Evolutionary conservation across 2,329 filamentous ascomycete species (phyloP).

Genomic region (Fusarium graminum): DNA sequence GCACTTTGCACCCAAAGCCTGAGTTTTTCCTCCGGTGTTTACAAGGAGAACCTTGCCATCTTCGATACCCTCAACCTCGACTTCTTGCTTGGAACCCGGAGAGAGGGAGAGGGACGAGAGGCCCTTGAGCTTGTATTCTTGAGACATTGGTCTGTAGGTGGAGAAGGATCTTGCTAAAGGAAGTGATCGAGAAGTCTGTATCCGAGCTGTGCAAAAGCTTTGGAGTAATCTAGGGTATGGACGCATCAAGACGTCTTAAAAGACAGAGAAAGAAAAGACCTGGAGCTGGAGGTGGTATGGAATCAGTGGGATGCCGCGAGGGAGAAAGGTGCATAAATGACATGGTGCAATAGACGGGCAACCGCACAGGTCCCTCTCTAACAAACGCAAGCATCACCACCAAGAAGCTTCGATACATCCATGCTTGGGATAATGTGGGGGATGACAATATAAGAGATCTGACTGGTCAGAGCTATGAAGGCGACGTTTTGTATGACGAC

Average conservation of each 20-base stretch:
- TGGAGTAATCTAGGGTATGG: conserved; percentile 25
- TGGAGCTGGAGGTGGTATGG: conserved; percentile 9
- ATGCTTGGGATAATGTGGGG: conserved; percentile 45
- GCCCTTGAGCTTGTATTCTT: conserved; percentile 80
- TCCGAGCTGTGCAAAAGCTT: conserved; percentile 30
- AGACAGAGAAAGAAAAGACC: conserved; percentile 2
- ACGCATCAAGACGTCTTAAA: conserved; percentile 40
- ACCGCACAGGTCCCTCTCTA: conserved; percentile 12
- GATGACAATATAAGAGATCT: conserved; percentile 45
- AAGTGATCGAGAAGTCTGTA: conserved; percentile 25
- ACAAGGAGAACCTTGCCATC: conserved; percentile 87
- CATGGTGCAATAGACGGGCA: conserved; percentile 33
- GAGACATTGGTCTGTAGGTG: conserved; percentile 60
- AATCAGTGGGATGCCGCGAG: conserved; percentile 15
- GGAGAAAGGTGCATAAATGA: conserved; percentile 25
- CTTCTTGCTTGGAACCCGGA: conserved; percentile 87
- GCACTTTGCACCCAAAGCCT: conserved; percentile 87
- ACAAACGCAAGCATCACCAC: conserved; percentile 37
- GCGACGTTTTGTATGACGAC: conserved; percentile 40
- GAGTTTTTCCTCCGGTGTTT: conserved; percentile 80
- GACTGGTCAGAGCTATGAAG: conserved; percentile 38
- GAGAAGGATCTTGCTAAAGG: conserved; percentile 41
- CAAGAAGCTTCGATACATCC: conserved; percentile 34
- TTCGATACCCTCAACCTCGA: conserved; percentile 89
- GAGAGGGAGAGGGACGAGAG: conserved; percentile 80